Percentiles rank a stretch among this genome's conserved stretches.
Conservation (phyloP, 2,329 filamentous ascomycete species). For the Apiospora marii region DNA sequence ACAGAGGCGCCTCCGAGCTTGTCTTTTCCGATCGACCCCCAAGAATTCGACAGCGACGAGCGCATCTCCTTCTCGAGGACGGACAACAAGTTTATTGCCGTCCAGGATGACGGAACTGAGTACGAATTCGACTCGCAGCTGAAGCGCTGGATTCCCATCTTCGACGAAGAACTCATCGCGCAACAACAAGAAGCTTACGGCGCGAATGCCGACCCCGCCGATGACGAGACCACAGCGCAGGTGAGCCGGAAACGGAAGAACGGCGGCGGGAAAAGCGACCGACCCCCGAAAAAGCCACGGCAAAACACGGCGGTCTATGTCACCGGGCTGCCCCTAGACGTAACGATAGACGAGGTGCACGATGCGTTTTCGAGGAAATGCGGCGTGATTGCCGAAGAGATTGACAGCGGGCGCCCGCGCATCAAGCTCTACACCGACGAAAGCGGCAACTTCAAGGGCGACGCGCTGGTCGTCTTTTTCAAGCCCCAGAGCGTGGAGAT, state of each 20-base stretch:
- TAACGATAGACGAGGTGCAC: slow-evolving; percentile 80
- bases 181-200: slow-evolving; percentile 44
- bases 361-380: slow-evolving; percentile 84
- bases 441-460: slow-evolving; percentile 87
- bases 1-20: slow-evolving; percentile 35
- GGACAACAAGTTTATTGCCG: slow-evolving; percentile 82
- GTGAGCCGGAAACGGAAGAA: slow-evolving; percentile 49
- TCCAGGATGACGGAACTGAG: slow-evolving; percentile 84
- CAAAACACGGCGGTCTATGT: slow-evolving; percentile 94
- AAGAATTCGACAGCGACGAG: slow-evolving; percentile 78
- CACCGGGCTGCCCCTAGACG: slow-evolving; percentile 83
- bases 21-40: slow-evolving; percentile 65
- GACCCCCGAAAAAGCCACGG: slow-evolving; percentile 57
- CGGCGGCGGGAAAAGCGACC: slow-evolving; percentile 51
- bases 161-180: slow-evolving; percentile 51
- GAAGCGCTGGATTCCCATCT: slow-evolving; percentile 77
- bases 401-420: slow-evolving; percentile 84
- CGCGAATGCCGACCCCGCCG: slow-evolving; percentile 41
- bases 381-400: slow-evolving; percentile 92
- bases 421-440: slow-evolving; percentile 93
- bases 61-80: slow-evolving; percentile 88
- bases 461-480: slow-evolving; percentile 93
- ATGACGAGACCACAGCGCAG: slow-evolving; percentile 42
- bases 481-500: slow-evolving; percentile 91
- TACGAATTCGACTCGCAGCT: slow-evolving; percentile 79